These are phyloP conservation scores for Phytophthora boehmeriae DNA, from an alignment of 352 stramenopile species.

Conservation along the genomic window DNA sequence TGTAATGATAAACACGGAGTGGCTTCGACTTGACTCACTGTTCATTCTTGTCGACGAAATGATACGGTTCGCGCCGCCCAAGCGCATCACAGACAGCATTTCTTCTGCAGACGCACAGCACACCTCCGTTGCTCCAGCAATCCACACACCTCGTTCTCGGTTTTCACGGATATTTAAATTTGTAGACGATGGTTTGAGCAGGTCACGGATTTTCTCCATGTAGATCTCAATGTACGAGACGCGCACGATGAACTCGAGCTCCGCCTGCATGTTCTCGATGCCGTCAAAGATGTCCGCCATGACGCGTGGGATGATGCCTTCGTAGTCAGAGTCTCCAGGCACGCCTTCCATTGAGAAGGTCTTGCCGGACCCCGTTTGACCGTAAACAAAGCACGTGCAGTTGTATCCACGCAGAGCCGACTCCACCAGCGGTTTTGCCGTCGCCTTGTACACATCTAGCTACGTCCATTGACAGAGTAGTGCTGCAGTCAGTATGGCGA, in stretches of 20 bases:
- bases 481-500: not conserved
- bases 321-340: constrained; percentile 64
- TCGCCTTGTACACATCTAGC: constrained; percentile 67
- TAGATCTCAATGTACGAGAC: constrained; percentile 99
- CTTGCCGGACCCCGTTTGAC: constrained; percentile 91
- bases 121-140: constrained; percentile 65
- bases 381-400: constrained; percentile 93
- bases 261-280: constrained; percentile 70
- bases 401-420: constrained; percentile 85
- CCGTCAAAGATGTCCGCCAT: constrained; percentile 74
- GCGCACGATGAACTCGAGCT: constrained; percentile 93
- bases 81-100: constrained; percentile 89
- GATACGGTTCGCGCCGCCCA: constrained; percentile 91
- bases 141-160: constrained; percentile 63
- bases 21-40: constrained; percentile 88
- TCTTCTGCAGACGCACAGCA: constrained; percentile 63
- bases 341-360: constrained; percentile 93
- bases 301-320: constrained; percentile 77
- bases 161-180: constrained; percentile 73
- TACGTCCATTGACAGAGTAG: constrained; percentile 6
- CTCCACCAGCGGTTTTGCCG: constrained; percentile 65
- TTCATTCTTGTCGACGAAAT: constrained; percentile 93
- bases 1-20: constrained; percentile 97
- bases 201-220: constrained; percentile 98
- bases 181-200: constrained; percentile 78